Evolutionary conservation across 1,284 basidiomycete species (phyloP).

Genomic region (Sporisorium iseilematis-ciliati): DNA sequence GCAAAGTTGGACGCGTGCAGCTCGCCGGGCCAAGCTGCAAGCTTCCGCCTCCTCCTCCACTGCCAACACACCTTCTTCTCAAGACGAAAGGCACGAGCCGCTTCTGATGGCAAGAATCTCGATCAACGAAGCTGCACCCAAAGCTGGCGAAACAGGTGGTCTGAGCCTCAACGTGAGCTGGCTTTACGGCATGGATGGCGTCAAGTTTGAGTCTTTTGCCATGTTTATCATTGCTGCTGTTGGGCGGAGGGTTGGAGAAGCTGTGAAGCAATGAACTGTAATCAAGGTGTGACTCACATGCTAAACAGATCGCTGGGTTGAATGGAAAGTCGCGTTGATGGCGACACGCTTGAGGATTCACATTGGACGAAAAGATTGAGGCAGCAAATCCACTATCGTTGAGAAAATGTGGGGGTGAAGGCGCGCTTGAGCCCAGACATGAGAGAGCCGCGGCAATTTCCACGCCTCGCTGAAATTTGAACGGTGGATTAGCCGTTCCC

Average conservation of each 20-base stretch:
- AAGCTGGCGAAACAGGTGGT: constrained; percentile 18
- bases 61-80: background rate
- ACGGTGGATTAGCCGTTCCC: background rate
- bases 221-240: constrained; percentile 34
- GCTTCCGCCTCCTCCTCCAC: background rate
- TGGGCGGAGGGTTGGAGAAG: constrained; percentile 3
- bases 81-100: background rate
- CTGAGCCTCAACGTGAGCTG: constrained; percentile 25
- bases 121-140: constrained; percentile 2
- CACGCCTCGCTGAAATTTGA: background rate
- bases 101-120: constrained; percentile 24
- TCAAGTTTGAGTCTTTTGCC: constrained; percentile 48
- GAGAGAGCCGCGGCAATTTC: background rate
- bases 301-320: background rate
- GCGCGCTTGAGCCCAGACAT: background rate
- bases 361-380: background rate
- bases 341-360: constrained; percentile 8
- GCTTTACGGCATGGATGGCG: constrained; percentile 27
- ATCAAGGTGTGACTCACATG: background rate
- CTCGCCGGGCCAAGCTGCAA: constrained; percentile 27
- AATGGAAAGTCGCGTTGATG: constrained; percentile 14
- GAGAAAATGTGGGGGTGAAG: constrained; percentile 1
- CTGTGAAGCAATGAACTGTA: background rate
- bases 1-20: constrained; percentile 35
- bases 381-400: constrained; percentile 11